phyloP scores from a whole-genome alignment of 805 yeast genomes.

The Pichia eremophila region DNA sequence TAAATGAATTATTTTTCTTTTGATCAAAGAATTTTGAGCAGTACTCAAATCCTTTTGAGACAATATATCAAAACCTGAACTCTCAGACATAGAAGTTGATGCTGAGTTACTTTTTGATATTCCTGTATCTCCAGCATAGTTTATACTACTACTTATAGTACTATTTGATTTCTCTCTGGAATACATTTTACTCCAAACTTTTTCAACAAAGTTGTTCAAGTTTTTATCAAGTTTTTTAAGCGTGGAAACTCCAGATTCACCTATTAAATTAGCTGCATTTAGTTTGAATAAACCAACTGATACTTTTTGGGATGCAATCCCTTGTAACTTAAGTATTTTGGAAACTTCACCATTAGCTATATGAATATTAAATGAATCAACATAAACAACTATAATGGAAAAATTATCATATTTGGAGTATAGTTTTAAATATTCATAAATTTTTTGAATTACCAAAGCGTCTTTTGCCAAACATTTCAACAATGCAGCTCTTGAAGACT shows the following conservation, averaged over 20 bases:
- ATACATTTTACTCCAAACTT: constrained; percentile 2
- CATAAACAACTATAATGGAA: constrained; percentile 9
- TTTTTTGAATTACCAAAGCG: constrained; percentile 5
- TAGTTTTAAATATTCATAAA: constrained; percentile 1
- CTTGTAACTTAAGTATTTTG: constrained; percentile 1
- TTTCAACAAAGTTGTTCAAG: neutral
- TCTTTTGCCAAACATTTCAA: constrained; percentile 5
- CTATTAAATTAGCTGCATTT: neutral
- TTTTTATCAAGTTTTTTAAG: neutral
- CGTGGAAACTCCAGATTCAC: neutral
- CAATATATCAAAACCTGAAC: neutral
- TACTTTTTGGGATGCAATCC: neutral
- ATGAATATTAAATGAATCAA: constrained; percentile 3
- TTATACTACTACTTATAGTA: neutral
- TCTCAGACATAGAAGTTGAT: neutral
- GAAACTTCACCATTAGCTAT: constrained; percentile 3
- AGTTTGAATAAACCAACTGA: constrained; percentile 8
- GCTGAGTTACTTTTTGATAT: neutral
- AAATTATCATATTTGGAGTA: constrained; percentile 1
- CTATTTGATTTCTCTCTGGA: neutral
- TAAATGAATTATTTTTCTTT: constrained; percentile 1
- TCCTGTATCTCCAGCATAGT: neutral
- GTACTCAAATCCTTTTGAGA: neutral
- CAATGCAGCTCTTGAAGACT: neutral
- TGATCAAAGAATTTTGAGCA: neutral